These are phyloP conservation scores for Heliamphora pulchella DNA, from an alignment of 179 eudicot species.

Conservation along the genomic window DNA sequence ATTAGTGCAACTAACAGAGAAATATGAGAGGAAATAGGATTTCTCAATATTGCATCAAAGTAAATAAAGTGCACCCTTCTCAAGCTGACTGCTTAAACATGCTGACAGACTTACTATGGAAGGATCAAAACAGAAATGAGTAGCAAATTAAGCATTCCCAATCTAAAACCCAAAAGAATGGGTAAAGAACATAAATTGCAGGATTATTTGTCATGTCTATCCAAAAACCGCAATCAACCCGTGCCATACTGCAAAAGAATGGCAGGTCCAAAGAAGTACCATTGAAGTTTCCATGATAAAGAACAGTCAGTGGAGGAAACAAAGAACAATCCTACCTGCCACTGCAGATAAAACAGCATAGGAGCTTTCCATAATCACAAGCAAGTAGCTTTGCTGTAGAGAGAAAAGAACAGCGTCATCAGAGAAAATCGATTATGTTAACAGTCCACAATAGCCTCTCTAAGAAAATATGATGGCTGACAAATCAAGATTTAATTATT, in stretches of 20 bases:
- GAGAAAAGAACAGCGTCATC: slow-evolving; percentile 5
- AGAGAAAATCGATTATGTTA: not conserved
- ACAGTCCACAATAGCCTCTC: not conserved
- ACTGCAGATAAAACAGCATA: slow-evolving; percentile 1
- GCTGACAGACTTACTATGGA: not conserved
- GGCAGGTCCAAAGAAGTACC: slow-evolving; percentile 10
- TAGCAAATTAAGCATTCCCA: not conserved
- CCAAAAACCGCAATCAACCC: not conserved
- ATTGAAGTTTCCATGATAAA: not conserved
- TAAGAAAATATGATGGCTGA: not conserved
- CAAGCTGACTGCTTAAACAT: not conserved
- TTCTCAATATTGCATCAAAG: not conserved
- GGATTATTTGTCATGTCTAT: not conserved
- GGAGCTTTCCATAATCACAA: slow-evolving; percentile 9
- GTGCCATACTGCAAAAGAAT: slow-evolving; percentile 9
- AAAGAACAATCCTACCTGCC: slow-evolving; percentile 12
- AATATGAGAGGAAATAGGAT: not conserved
- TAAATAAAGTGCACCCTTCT: too few relatives aligned
- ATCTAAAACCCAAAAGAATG: not conserved
- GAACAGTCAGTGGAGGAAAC: slow-evolving; percentile 5
- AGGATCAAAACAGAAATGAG: not conserved
- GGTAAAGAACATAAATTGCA: not conserved
- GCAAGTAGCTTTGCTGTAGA: slow-evolving; percentile 1
- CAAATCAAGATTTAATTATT: not conserved
- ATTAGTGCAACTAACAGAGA: not conserved